Evolutionary conservation across 1,284 basidiomycete species (phyloP), one percentile per base, ranked within the genome.

Genomic region (Termitomyces sp.): DNA sequence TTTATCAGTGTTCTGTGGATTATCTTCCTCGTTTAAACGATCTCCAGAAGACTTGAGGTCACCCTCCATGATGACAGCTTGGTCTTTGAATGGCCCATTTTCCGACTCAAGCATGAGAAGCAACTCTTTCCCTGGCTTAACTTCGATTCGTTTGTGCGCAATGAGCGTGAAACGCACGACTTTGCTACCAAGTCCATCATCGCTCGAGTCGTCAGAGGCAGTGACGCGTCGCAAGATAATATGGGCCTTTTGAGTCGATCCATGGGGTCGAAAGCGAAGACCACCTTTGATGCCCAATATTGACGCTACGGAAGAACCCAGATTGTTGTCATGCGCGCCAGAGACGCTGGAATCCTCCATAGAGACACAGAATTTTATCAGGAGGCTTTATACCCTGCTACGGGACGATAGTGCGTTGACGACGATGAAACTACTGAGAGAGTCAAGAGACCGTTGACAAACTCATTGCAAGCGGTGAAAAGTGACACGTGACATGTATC

Each of bases 111-210:
- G 70, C 5, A 82, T 75, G 53, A 86, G 73, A 39, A 85, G 72
- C 46, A 86, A 79, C 67, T 83, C 82, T 67, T 83, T 84, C 54
- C 84, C 84, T 9, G 83, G 80, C 63, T 78, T 84, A 61, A 84
- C 76, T 62, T 81, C 81, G 64, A 86, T 82, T 57, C 80, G 71
- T 70, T 86, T 86, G 59, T 77, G 75, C 3, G 84, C 82, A 65
- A 84, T 82, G 7, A 86, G 69, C 62, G 75, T 79, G 64, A 84
- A 86, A 65, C 77, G 79, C 28, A 78, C 73, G 53, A 77, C 63
- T 26, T 67, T 62, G 21, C 63, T 60, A 13, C 62, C 61, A 21
- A 73, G 70, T 10, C 65, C 71, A 52, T 73, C 72, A 55, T 75
- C 75, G 50, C 63, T 64, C 13, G 77, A 68, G 60, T 75, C 73